Evolutionary conservation across 306 rosid species (phyloP).

Genomic region (Casuarina equisetifolia): DNA sequence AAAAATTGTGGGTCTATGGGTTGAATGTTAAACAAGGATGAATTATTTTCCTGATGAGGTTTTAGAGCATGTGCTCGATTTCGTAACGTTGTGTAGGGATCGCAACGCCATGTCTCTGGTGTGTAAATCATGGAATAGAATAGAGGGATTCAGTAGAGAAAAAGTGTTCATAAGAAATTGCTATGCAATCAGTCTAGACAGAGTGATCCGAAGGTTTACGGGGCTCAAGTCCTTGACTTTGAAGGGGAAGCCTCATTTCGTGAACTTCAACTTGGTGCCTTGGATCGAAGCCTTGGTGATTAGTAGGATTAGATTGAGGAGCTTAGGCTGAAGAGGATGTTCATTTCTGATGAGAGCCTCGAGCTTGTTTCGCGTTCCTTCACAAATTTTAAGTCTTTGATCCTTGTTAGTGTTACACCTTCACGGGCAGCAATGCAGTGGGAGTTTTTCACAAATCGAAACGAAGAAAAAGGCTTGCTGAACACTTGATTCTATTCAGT

Average conservation of each 20-base stretch:
- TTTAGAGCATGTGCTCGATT: conserved; percentile 76
- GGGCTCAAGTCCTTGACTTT: conserved; percentile 63
- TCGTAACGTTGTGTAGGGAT: conserved; percentile 65
- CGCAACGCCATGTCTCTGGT: conserved; percentile 82
- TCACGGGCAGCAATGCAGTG: too few relatives aligned
- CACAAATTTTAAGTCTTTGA: conserved; percentile 69
- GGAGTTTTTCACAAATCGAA: too few relatives aligned
- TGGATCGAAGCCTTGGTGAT: conserved; percentile 80
- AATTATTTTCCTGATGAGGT: conserved; percentile 95
- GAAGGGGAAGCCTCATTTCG: conserved; percentile 96
- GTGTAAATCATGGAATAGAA: conserved; percentile 80
- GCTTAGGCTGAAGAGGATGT: conserved; percentile 89
- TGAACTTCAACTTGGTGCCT: conserved; percentile 92
- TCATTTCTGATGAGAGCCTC: conserved; percentile 77
- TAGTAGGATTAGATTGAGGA: conserved; percentile 55
- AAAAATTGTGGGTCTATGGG: conserved; percentile 24
- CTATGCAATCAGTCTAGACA: conserved; percentile 75
- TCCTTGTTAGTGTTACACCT: too few relatives aligned
- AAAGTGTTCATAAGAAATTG: conserved; percentile 85
- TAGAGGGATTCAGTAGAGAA: conserved; percentile 67
- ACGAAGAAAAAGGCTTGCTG: too few relatives aligned
- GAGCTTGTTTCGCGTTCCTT: conserved; percentile 81
- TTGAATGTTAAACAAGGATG: conserved; percentile 46
- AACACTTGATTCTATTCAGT: too few relatives aligned
- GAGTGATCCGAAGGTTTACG: conserved; percentile 67